These are phyloP conservation scores for Pseudonitzschia multistriata DNA, from an alignment of 108 stramenopile genomes.

Conservation along the genomic window DNA sequence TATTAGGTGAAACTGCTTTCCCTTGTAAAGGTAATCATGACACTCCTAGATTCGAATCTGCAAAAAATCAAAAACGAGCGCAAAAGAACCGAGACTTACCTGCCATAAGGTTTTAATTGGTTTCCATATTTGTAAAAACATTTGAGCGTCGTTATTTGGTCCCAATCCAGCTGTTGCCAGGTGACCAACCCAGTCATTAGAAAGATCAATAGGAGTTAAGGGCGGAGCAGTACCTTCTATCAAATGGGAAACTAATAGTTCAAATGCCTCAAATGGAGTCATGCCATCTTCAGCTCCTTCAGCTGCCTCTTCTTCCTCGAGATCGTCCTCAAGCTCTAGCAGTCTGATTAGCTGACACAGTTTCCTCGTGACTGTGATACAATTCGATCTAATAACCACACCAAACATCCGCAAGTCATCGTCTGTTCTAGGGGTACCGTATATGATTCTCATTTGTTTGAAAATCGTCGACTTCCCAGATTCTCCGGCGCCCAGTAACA, in stretches of 20 bases:
- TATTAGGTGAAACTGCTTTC: neutral
- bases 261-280: slow-evolving; percentile 71
- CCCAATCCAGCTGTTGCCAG: slow-evolving; percentile 75
- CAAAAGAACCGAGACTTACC: slow-evolving; percentile 43
- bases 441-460: slow-evolving; percentile 91
- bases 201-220: slow-evolving; percentile 33
- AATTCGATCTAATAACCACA: slow-evolving; percentile 78
- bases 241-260: slow-evolving; percentile 52
- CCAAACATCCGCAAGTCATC: slow-evolving; percentile 86
- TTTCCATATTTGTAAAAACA: slow-evolving; percentile 75
- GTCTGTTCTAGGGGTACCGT: slow-evolving; percentile 64
- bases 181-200: slow-evolving; percentile 86
- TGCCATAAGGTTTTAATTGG: slow-evolving; percentile 81
- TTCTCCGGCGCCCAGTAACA: slow-evolving; percentile 98
- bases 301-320: slow-evolving; percentile 58
- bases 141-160: slow-evolving; percentile 83
- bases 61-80: neutral
- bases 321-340: slow-evolving; percentile 61
- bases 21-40: neutral
- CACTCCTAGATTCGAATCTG: neutral
- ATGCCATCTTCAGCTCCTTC: slow-evolving; percentile 41
- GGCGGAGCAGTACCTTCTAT: slow-evolving; percentile 70
- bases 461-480: slow-evolving; percentile 98
- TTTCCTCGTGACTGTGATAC: slow-evolving; percentile 77
- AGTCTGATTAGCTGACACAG: slow-evolving; percentile 59